Evolutionary conservation across 495 filamentous ascomycete genomes (phyloP).

Genomic region (Poronia punctata): DNA sequence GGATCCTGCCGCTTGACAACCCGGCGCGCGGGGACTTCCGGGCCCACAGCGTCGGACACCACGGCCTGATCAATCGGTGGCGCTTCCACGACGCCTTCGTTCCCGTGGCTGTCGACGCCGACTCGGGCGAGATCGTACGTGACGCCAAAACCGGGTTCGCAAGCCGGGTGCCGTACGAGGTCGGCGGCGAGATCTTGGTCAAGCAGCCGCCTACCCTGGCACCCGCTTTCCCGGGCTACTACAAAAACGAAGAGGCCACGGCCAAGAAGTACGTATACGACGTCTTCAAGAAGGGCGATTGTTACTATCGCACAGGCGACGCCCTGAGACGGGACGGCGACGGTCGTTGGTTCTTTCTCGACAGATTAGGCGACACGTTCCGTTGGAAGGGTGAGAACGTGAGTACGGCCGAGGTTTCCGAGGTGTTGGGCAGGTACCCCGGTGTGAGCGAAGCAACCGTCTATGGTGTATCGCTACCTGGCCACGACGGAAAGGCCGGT

Average conservation of each 20-base stretch:
- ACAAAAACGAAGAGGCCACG: slow-evolving; percentile 57
- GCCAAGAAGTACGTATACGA: slow-evolving; percentile 61
- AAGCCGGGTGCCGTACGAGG: slow-evolving; percentile 51
- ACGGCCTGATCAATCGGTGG: slow-evolving; percentile 52
- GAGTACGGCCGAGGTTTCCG: slow-evolving; percentile 67
- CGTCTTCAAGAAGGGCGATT: slow-evolving; percentile 67
- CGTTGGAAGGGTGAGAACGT: slow-evolving; percentile 84
- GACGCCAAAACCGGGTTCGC: slow-evolving; percentile 63
- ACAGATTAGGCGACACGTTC: slow-evolving; percentile 72
- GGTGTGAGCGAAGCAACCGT: slow-evolving; percentile 70
- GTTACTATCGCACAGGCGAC: slow-evolving; percentile 71
- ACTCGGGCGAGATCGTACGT: slow-evolving; percentile 56
- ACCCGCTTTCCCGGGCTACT: slow-evolving; percentile 62
- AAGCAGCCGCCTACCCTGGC: slow-evolving; percentile 41
- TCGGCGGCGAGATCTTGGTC: slow-evolving; percentile 72
- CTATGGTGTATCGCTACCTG: slow-evolving; percentile 66
- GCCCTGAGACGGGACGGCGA: slow-evolving; percentile 57
- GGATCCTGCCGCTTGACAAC: slow-evolving; percentile 53
- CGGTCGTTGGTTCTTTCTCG: slow-evolving; percentile 73
- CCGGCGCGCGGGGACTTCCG: slow-evolving; percentile 53
- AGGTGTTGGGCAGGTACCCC: slow-evolving; percentile 57
- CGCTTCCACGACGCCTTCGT: slow-evolving; percentile 47
- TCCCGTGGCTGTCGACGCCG: slow-evolving; percentile 61
- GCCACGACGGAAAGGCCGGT: slow-evolving; percentile 65
- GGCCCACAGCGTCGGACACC: slow-evolving; percentile 61